A percentile compares a stretch with the other conserved stretches of the same genome.
Conservation (phyloP, 2,329 filamentous ascomycete species). For the Arthroderma sp. region DNA sequence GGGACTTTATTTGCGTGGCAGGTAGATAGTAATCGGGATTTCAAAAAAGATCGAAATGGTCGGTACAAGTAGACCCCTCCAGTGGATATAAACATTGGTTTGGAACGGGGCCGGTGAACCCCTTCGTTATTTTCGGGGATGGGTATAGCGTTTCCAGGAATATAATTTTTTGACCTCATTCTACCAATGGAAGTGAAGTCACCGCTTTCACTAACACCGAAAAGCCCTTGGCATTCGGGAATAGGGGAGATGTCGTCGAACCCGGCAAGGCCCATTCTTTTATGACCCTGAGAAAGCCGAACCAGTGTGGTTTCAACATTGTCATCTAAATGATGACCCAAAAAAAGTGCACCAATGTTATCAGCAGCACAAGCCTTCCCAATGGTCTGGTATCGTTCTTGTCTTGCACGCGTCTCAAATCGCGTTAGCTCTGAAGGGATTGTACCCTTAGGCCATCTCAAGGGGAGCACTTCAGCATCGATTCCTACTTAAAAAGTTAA, state of each 20-base stretch:
- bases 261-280: slow-evolving; percentile 56
- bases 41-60: slow-evolving; percentile 40
- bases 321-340: slow-evolving; percentile 83
- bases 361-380: slow-evolving; percentile 45
- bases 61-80: slow-evolving; percentile 26
- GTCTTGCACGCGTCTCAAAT: slow-evolving; percentile 66
- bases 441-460: slow-evolving; percentile 39
- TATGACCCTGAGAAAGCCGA: slow-evolving; percentile 56
- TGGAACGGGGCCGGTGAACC: neutral
- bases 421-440: slow-evolving; percentile 41
- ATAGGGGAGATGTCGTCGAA: slow-evolving; percentile 55
- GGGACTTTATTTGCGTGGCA: slow-evolving; percentile 53
- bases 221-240: slow-evolving; percentile 69
- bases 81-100: slow-evolving; percentile 14
- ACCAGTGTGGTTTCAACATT: slow-evolving; percentile 81
- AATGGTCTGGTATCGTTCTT: slow-evolving; percentile 57
- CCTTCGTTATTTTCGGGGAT: neutral
- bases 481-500: slow-evolving; percentile 16
- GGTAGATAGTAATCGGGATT: slow-evolving; percentile 51
- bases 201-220: slow-evolving; percentile 58
- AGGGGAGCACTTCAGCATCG: slow-evolving; percentile 23
- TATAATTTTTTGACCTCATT: neutral
- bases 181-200: neutral
- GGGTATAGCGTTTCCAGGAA: neutral
- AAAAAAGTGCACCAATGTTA: slow-evolving; percentile 48